Percentiles rank a stretch among this genome's conserved stretches.
These are phyloP conservation scores for Teunomyces aglyptinius DNA, from an alignment of 805 yeast genomes.

Conservation along the genomic window DNA sequence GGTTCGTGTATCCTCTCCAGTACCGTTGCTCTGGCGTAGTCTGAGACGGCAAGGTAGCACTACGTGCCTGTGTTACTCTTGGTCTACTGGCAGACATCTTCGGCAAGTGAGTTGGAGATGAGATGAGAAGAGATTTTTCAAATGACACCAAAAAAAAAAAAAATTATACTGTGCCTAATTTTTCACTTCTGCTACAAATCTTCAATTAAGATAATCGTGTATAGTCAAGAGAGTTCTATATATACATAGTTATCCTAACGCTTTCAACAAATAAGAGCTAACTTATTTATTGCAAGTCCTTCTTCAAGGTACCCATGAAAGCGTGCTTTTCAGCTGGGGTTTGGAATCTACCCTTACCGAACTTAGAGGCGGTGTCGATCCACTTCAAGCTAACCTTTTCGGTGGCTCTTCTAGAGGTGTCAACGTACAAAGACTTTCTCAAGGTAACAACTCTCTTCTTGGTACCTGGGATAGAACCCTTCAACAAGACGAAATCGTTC, in stretches of 20 bases:
- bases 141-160: background rate
- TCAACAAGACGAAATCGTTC: slow-evolving; percentile 95
- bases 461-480: slow-evolving; percentile 99
- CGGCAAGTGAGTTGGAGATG: background rate
- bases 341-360: slow-evolving; percentile 99
- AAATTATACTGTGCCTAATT: background rate
- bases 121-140: slow-evolving; percentile 5
- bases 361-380: slow-evolving; percentile 99
- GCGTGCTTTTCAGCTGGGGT: slow-evolving; percentile 99
- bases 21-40: slow-evolving; percentile 91
- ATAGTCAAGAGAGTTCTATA: background rate
- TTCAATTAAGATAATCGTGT: background rate
- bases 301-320: slow-evolving; percentile 99
- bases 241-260: background rate
- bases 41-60: slow-evolving; percentile 76
- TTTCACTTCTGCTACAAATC: background rate
- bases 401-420: slow-evolving; percentile 95
- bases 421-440: slow-evolving; percentile 97
- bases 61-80: slow-evolving; percentile 62
- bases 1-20: slow-evolving; percentile 83
- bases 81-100: slow-evolving; percentile 72
- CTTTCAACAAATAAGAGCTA: background rate
- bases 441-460: slow-evolving; percentile 99
- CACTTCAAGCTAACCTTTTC: slow-evolving; percentile 97
- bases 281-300: slow-evolving; percentile 66